phyloP scores from a whole-genome alignment of 2,329 filamentous ascomycete genomes.

The Teratosphaeria pseudoeucalypti region DNA sequence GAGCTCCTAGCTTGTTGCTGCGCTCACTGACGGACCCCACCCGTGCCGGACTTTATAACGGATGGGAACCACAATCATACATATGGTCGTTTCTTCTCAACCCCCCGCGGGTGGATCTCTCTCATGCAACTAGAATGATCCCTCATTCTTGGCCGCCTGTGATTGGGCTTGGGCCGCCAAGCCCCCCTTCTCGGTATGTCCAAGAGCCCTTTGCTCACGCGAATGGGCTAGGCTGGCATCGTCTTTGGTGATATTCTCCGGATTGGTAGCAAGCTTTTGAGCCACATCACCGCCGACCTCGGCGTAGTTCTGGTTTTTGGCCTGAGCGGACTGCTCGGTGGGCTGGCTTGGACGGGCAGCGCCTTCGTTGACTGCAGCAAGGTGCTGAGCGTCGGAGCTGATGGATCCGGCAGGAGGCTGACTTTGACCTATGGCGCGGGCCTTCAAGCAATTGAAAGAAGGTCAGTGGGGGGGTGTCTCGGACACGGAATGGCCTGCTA shows the following conservation, averaged over 20 bases:
- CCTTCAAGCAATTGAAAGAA: background rate
- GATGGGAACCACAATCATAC: background rate
- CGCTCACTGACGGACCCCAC: no score
- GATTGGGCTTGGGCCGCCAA: conserved; percentile 24
- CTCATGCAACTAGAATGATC: background rate
- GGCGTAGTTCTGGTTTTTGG: conserved; percentile 24
- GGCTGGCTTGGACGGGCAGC: conserved; percentile 10
- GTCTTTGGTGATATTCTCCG: conserved; percentile 23
- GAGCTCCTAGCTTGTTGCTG: background rate
- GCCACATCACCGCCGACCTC: conserved; percentile 20
- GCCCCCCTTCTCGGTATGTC: conserved; percentile 23
- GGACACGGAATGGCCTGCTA: no score
- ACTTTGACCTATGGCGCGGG: conserved; percentile 21
- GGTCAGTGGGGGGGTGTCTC: no score
- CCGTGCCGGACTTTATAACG: no score
- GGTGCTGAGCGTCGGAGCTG: conserved; percentile 30
- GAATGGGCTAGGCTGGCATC: conserved; percentile 23
- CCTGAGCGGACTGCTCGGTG: conserved; percentile 21
- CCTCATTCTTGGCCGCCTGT: conserved; percentile 20
- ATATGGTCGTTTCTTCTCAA: background rate
- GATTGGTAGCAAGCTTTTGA: conserved; percentile 25
- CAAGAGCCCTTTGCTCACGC: conserved; percentile 24
- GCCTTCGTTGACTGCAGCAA: conserved; percentile 25
- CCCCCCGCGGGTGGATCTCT: background rate
- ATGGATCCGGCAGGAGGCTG: conserved; percentile 24